phyloP scores from a whole-genome alignment of 805 yeast species.

The Candida tallmaniae region DNA sequence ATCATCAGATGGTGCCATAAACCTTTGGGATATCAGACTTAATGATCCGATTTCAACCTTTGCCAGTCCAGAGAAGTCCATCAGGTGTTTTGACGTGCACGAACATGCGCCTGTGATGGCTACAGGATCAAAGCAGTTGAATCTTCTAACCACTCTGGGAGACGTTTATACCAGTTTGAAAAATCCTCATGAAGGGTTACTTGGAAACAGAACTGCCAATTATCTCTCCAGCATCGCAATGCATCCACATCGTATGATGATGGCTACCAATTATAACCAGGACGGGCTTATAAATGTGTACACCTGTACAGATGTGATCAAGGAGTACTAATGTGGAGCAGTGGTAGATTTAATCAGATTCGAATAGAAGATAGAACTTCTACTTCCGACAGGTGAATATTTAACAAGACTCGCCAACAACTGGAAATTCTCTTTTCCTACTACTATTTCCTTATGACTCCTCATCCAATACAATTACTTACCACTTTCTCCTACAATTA shows the following conservation, averaged over 20 bases:
- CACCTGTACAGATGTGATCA: conserved; percentile 32
- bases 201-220: conserved; percentile 42
- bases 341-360: too few relatives aligned
- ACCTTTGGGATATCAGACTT: conserved; percentile 84
- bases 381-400: too few relatives aligned
- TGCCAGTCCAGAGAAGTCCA: conserved; percentile 48
- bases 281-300: conserved; percentile 68
- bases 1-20: conserved; percentile 73
- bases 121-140: conserved; percentile 76
- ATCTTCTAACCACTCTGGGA: conserved; percentile 84
- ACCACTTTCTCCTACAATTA: too few relatives aligned
- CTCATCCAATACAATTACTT: too few relatives aligned
- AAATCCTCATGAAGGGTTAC: conserved; percentile 41
- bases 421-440: too few relatives aligned
- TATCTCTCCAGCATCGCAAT: conserved; percentile 66
- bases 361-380: too few relatives aligned
- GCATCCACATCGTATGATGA: conserved; percentile 93
- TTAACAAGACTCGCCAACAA: neutral
- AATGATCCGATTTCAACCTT: conserved; percentile 67
- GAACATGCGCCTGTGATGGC: conserved; percentile 96
- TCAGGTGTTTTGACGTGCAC: conserved; percentile 75
- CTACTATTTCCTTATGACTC: too few relatives aligned
- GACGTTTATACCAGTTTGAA: conserved; percentile 60
- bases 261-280: conserved; percentile 81
- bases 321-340: conserved; percentile 34